A percentile compares a stretch with the other conserved stretches of the same genome.
Evolutionary conservation across 352 stramenopile genomes (phyloP).

Genomic region (Pythium folliculosum): DNA sequence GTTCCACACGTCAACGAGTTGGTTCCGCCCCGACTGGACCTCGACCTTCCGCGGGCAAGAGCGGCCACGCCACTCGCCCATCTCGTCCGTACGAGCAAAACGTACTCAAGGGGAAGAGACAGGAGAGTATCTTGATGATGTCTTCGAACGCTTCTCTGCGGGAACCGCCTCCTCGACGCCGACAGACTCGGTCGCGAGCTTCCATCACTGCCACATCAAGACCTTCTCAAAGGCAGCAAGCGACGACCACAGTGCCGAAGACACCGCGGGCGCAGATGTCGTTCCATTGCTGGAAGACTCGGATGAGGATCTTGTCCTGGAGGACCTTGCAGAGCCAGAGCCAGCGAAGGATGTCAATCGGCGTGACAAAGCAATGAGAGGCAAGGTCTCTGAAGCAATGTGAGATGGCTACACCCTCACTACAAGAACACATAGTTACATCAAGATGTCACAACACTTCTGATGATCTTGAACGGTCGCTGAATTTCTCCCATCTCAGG

Average conservation of each 20-base stretch:
- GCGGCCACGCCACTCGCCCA: no score
- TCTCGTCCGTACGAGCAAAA: no score
- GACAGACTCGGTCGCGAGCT: not conserved
- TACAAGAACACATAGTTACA: not conserved
- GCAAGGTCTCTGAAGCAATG: no score
- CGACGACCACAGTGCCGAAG: no score
- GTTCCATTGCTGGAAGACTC: constrained; percentile 1
- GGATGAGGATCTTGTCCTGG: not conserved
- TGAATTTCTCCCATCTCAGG: not conserved
- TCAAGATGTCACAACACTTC: not conserved
- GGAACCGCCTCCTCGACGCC: not conserved
- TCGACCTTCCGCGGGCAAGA: no score
- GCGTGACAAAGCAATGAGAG: no score
- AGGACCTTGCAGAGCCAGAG: not conserved
- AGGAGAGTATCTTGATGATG: not conserved
- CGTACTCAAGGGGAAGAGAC: no score
- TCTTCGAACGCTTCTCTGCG: not conserved
- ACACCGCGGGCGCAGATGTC: no score
- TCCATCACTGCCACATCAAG: not conserved
- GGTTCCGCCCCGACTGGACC: not conserved
- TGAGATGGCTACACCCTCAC: no score
- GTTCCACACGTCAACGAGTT: not conserved
- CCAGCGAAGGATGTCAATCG: no score
- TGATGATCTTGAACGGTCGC: not conserved
- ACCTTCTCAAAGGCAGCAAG: no score